phyloP scores from a whole-genome alignment of 257 asterid genomes.

The Solanum piurae region DNA sequence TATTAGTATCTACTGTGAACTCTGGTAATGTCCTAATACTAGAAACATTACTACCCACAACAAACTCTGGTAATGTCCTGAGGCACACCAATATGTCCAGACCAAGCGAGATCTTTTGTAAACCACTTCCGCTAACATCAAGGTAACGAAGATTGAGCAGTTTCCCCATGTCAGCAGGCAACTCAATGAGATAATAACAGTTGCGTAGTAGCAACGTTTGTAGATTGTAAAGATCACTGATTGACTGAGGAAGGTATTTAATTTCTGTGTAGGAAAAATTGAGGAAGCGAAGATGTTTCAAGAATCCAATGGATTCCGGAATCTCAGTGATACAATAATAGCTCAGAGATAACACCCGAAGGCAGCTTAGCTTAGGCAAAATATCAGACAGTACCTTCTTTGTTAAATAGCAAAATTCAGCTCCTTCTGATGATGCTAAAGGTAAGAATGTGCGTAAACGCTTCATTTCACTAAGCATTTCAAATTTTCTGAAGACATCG shows the following conservation, averaged over 20 bases:
- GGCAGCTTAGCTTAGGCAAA: conserved; percentile 29
- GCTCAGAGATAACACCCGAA: conserved; percentile 28
- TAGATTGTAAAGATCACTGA: conserved; percentile 20
- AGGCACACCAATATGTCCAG: conserved; percentile 26
- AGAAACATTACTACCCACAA: conserved; percentile 15
- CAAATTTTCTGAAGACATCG: conserved; percentile 40
- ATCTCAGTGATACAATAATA: conserved; percentile 31
- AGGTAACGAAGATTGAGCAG: conserved; percentile 29
- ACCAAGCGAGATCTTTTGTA: conserved; percentile 24
- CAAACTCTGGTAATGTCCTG: conserved; percentile 19
- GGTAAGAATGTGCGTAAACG: conserved; percentile 32
- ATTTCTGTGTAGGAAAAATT: conserved; percentile 30
- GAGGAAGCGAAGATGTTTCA: conserved; percentile 31
- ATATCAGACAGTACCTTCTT: conserved; percentile 25
- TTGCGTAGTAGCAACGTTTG: conserved; percentile 22
- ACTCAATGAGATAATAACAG: conserved; percentile 24
- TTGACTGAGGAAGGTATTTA: conserved; percentile 28
- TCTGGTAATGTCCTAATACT: not conserved
- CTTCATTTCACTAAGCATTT: conserved; percentile 22
- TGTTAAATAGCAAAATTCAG: conserved; percentile 25
- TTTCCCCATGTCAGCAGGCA: conserved; percentile 32
- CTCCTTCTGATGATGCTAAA: conserved; percentile 20
- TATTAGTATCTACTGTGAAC: not conserved
- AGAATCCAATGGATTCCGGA: conserved; percentile 30
- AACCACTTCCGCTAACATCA: conserved; percentile 29